Conservation (phyloP, 768 basidiomycete species). For the Boletales sp. region DNA sequence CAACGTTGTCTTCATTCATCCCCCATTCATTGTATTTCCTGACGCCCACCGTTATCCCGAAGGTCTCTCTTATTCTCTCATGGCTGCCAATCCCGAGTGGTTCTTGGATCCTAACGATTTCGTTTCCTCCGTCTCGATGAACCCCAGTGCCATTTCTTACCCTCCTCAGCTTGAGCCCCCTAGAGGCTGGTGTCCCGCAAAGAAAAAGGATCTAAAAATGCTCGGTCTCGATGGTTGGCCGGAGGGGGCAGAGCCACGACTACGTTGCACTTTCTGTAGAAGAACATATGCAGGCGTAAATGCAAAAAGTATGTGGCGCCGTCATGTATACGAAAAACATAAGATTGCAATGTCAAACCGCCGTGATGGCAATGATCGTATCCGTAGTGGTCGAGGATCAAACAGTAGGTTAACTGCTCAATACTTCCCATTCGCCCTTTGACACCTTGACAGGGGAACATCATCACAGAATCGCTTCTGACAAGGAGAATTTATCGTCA, state of each 20-base stretch:
- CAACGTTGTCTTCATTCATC: slow-evolving; percentile 65
- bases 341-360: slow-evolving; percentile 89
- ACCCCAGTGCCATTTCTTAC: slow-evolving; percentile 59
- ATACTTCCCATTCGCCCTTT: slow-evolving; percentile 11
- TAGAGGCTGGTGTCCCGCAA: slow-evolving; percentile 83
- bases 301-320: slow-evolving; percentile 89
- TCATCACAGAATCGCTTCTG: slow-evolving; percentile 41
- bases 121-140: slow-evolving; percentile 39
- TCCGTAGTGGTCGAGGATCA: slow-evolving; percentile 54
- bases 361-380: slow-evolving; percentile 64
- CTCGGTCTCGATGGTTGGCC: slow-evolving; percentile 70
- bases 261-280: slow-evolving; percentile 82
- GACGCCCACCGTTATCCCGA: slow-evolving; percentile 56
- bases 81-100: slow-evolving; percentile 80
- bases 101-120: slow-evolving; percentile 73
- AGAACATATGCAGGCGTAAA: slow-evolving; percentile 84
- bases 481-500: slow-evolving; percentile 32
- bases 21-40: slow-evolving; percentile 70
- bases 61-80: slow-evolving; percentile 64
- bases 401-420: slow-evolving; percentile 49
- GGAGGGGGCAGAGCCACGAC: slow-evolving; percentile 74
- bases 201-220: slow-evolving; percentile 74
- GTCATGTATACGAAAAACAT: slow-evolving; percentile 87
- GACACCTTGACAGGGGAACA: slow-evolving; percentile 52
- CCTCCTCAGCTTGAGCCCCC: slow-evolving; percentile 79